Evolutionary conservation across 371 early-diverging fungal genomes (phyloP).

Genomic region (Catenaria anguillulae): DNA sequence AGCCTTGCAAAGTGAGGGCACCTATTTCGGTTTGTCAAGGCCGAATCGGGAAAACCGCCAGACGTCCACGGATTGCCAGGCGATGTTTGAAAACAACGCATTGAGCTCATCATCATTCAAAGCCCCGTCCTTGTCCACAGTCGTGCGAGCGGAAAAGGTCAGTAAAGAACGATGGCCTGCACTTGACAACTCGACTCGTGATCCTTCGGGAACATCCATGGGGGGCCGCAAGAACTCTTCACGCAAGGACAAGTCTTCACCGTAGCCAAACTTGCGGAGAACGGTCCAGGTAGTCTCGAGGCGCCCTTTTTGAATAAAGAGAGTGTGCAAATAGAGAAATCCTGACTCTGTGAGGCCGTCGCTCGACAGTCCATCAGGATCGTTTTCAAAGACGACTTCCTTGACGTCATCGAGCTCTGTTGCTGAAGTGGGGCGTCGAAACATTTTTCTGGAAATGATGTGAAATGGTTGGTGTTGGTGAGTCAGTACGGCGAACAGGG

Average conservation of each 20-base stretch:
- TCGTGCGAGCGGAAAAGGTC: slow-evolving; percentile 86
- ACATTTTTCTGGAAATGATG: slow-evolving; percentile 58
- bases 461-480: background rate
- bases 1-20: slow-evolving; percentile 84
- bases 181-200: slow-evolving; percentile 82
- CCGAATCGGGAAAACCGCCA: slow-evolving; percentile 82
- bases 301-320: slow-evolving; percentile 90
- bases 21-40: slow-evolving; percentile 72
- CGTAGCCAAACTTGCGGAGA: slow-evolving; percentile 85
- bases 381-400: slow-evolving; percentile 73
- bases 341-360: slow-evolving; percentile 71
- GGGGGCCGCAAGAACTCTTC: slow-evolving; percentile 75
- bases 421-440: slow-evolving; percentile 84
- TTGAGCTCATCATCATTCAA: slow-evolving; percentile 67
- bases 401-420: slow-evolving; percentile 86
- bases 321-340: slow-evolving; percentile 77
- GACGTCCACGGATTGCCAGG: slow-evolving; percentile 86
- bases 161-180: slow-evolving; percentile 86
- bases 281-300: slow-evolving; percentile 97
- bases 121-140: slow-evolving; percentile 87
- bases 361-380: slow-evolving; percentile 69
- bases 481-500: too few species aligned
- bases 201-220: slow-evolving; percentile 73
- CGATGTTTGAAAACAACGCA: slow-evolving; percentile 63
- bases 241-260: slow-evolving; percentile 71